Percentiles rank a stretch among this genome's conserved stretches.
phyloP scores from a whole-genome alignment of 306 rosid species.

The Rosa persica region DNA sequence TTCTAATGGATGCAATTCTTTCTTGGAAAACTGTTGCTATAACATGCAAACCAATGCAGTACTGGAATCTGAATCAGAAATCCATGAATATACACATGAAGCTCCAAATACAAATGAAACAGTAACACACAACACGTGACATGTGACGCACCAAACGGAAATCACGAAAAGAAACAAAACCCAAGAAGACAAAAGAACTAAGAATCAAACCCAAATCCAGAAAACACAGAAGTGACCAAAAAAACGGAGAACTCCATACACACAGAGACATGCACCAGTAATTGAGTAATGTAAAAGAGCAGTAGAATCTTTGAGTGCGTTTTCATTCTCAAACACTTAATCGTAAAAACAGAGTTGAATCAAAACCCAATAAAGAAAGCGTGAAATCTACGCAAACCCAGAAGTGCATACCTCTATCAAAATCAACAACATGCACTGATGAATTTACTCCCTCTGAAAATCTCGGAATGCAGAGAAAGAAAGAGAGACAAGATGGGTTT shows the following conservation, averaged over 20 bases:
- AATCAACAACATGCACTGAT: conserved; percentile 11
- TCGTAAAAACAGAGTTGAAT: neutral
- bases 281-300: neutral
- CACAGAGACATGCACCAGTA: neutral
- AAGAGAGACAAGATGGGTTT: conserved; percentile 1
- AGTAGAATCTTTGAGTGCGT: neutral
- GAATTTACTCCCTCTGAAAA: neutral
- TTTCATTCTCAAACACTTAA: neutral
- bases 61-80: conserved; percentile 8
- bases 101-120: conserved; percentile 12
- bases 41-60: conserved; percentile 12
- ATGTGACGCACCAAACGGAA: neutral
- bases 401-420: conserved; percentile 24
- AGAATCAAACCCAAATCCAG: conserved; percentile 11
- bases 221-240: conserved; percentile 11
- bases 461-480: conserved; percentile 20
- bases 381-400: conserved; percentile 29
- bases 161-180: neutral
- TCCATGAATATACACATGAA: neutral
- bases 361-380: conserved; percentile 24
- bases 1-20: neutral
- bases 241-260: neutral
- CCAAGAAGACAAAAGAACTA: neutral
- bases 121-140: conserved; percentile 5
- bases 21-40: neutral